Evolutionary conservation across 2,329 filamentous ascomycete species (phyloP), one percentile per base, ranked within the genome.

Genomic region (Teratosphaeria gauchensis): DNA sequence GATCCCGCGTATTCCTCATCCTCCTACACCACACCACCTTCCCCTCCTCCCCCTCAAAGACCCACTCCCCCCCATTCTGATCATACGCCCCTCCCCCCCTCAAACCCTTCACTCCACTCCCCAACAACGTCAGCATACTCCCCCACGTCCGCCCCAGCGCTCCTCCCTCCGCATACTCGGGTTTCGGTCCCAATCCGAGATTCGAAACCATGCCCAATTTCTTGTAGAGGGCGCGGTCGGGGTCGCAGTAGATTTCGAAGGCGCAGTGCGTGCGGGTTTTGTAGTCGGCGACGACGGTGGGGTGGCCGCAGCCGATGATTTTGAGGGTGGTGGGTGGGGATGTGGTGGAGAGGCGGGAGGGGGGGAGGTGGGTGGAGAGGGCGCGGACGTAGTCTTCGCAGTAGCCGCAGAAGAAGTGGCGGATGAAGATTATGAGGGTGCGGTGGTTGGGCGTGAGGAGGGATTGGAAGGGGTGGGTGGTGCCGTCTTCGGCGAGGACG

Each of bases 341-440:
- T 31, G 63, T 61, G 21, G 64, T 46, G 32, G 65, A 54, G n/a
- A 67, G 62, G 11, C 42, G 48, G 12, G 54, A 48, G 11, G 66
- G 64, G 2, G 68, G 63, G 1, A 61, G 53, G 24, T 62, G 42
- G 32, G 52, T 42, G 38, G 61, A 53, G 48, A 70, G 64, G 14
- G 68, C 64, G 56, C 64, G 63, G 52, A 72, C 59, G 59, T 72
- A 73, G 59, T 69, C 65, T 61, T 73, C 69, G 62, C 71, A 73
- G 57, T 65, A 64, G 51, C 72, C 73, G 62, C 73, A 75, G 67
- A 68, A 74, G 65, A 74, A 75, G 62, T 75, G 73, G 42, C 73
- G 68, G 33, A 75, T 68, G 65, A 75, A 75, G 54, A 74, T 58
- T 19, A 74, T 66, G 42, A 75, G 65, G 28, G 53, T 30, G 31